A percentile compares a stretch with the other conserved stretches of the same genome.
Evolutionary conservation across 148 eudicot genomes (phyloP).

Genomic region (Oxyria digyna): DNA sequence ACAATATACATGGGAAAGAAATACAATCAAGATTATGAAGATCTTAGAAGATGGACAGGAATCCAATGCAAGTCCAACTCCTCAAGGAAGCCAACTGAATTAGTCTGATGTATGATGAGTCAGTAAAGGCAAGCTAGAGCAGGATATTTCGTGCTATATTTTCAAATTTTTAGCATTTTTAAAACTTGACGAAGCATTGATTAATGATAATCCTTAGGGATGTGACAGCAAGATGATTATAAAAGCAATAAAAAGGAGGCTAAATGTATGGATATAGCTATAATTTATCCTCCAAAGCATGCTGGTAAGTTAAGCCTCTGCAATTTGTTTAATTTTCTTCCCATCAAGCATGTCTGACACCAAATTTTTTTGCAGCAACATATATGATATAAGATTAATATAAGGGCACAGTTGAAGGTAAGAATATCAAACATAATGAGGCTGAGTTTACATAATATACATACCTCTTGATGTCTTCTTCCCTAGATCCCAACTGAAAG

Average conservation of each 20-base stretch:
- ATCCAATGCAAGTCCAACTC: not conserved
- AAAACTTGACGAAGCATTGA: not conserved
- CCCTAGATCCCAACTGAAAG: not conserved
- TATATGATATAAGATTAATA: not conserved
- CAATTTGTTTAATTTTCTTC: not conserved
- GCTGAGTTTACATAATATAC: not conserved
- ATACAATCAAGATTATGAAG: not conserved
- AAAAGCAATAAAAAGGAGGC: not conserved
- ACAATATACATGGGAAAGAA: not conserved
- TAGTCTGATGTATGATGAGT: not conserved
- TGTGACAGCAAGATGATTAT: not conserved
- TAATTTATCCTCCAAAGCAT: not conserved
- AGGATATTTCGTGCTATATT: not conserved
- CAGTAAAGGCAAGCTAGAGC: not conserved
- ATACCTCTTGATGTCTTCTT: not conserved
- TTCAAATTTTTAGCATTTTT: not conserved
- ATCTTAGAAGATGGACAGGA: not conserved
- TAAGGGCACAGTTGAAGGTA: no score
- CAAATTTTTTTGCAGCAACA: not conserved
- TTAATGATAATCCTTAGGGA: not conserved
- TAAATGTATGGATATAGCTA: not conserved
- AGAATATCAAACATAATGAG: no score
- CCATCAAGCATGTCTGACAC: conserved; percentile 1
- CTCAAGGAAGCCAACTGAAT: not conserved
- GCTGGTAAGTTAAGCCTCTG: not conserved